phyloP scores from a whole-genome alignment of 495 filamentous ascomycete genomes.

The Friedmanniomyces simplex region DNA sequence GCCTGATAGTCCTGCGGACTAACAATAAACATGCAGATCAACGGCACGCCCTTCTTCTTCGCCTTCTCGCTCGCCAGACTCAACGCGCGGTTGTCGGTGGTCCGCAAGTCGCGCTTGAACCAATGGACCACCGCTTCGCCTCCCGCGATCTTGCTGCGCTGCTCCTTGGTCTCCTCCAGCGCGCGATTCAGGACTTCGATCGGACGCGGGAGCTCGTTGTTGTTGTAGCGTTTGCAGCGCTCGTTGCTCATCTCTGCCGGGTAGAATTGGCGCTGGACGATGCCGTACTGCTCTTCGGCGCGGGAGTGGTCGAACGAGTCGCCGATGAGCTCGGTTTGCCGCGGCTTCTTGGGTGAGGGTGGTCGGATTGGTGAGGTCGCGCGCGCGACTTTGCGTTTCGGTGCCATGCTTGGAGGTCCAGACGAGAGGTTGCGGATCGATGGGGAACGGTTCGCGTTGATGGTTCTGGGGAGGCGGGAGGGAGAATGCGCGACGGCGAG shows the following conservation, averaged over 20 bases:
- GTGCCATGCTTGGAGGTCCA: neutral
- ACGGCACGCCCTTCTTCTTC: constrained; percentile 49
- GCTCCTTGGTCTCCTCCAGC: constrained; percentile 21
- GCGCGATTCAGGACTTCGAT: constrained; percentile 37
- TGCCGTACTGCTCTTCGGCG: constrained; percentile 23
- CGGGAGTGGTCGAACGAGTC: constrained; percentile 16
- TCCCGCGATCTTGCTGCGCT: constrained; percentile 32
- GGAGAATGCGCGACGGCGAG: neutral
- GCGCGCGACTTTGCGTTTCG: constrained; percentile 2
- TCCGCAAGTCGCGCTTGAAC: constrained; percentile 78
- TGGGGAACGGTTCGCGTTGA: neutral
- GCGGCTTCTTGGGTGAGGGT: neutral
- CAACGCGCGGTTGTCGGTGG: constrained; percentile 63
- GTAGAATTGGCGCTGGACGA: constrained; percentile 59
- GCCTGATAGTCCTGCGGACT: constrained; percentile 81
- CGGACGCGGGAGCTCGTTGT: constrained; percentile 55
- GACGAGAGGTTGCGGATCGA: neutral
- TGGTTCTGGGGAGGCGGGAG: neutral
- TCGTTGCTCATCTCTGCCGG: constrained; percentile 74
- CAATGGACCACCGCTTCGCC: constrained; percentile 71
- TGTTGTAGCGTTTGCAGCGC: constrained; percentile 60
- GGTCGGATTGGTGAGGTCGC: constrained; percentile 5
- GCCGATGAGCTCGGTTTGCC: neutral
- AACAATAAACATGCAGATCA: constrained; percentile 70
- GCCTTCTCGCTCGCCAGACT: constrained; percentile 58